These are phyloP conservation scores for Trichoderma asperellum DNA, from an alignment of 2,329 filamentous ascomycete genomes.

Conservation along the genomic window DNA sequence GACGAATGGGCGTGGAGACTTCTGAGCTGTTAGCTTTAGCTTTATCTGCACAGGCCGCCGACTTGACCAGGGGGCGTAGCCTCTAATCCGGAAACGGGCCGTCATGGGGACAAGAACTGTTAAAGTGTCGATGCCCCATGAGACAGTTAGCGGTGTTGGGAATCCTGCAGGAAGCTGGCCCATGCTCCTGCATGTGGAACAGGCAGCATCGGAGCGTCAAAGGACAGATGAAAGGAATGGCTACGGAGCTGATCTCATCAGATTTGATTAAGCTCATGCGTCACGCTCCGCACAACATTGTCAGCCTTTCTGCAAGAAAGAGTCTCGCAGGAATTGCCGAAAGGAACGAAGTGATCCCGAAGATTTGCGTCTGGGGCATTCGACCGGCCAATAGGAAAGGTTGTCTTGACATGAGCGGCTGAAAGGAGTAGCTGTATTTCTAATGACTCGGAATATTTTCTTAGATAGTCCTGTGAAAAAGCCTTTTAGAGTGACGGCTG, in stretches of 20 bases:
- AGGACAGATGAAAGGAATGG: constrained; percentile 5
- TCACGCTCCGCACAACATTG: not conserved
- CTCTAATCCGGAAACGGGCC: constrained; percentile 23
- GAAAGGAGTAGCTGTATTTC: constrained; percentile 6
- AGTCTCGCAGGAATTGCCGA: constrained; percentile 28
- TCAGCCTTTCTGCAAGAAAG: not conserved
- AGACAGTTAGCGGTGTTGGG: constrained; percentile 12
- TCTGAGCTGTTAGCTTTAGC: not conserved
- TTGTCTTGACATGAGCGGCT: not conserved
- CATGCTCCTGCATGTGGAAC: constrained; percentile 24
- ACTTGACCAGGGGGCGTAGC: constrained; percentile 1
- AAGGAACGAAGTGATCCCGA: constrained; percentile 20
- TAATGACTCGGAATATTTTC: not conserved
- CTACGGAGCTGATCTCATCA: not conserved
- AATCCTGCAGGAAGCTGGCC: constrained; percentile 24
- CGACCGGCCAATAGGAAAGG: constrained; percentile 10
- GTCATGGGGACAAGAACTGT: constrained; percentile 15
- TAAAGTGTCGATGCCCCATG: constrained; percentile 9
- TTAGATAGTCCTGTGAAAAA: not conserved
- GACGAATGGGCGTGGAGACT: not conserved
- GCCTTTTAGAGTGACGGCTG: not conserved
- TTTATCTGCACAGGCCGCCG: not conserved
- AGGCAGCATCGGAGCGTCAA: constrained; percentile 1
- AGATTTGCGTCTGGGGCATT: constrained; percentile 13
- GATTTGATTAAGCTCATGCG: not conserved